Evolutionary conservation across 2,329 filamentous ascomycete species (phyloP).

Genomic region (Fusarium sp.): DNA sequence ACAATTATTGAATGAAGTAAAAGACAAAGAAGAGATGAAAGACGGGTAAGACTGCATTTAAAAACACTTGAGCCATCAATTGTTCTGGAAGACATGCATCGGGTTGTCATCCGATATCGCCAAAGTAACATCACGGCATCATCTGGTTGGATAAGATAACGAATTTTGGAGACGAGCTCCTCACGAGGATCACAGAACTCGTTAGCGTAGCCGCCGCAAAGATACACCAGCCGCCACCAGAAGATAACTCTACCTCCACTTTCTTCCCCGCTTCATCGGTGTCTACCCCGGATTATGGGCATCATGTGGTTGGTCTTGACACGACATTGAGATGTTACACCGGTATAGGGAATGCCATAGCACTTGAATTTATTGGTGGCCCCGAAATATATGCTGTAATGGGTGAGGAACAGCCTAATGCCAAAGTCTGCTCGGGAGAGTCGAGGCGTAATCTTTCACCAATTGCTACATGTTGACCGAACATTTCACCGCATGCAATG

Average conservation of each 20-base stretch:
- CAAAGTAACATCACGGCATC: not conserved
- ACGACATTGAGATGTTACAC: not conserved
- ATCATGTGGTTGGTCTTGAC: not conserved
- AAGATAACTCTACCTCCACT: not conserved
- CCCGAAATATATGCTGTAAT: not conserved
- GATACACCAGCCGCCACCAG: not conserved
- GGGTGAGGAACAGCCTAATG: rapidly evolving
- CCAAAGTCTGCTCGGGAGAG: not conserved
- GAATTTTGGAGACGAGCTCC: not conserved
- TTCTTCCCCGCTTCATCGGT: constrained; percentile 11
- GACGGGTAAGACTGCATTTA: not conserved
- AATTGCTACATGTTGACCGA: not conserved
- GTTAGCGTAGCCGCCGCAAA: constrained; percentile 24
- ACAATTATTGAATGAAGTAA: rapidly evolving
- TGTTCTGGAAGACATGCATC: not conserved
- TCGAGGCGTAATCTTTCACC: not conserved
- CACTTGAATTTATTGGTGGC: not conserved
- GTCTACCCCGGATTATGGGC: constrained; percentile 6
- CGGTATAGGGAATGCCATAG: rapidly evolving
- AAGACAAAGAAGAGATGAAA: rapidly evolving
- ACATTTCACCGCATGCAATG: not conserved
- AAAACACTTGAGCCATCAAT: not conserved
- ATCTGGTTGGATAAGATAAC: constrained; percentile 1
- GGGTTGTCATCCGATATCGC: constrained; percentile 13
- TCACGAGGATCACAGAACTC: constrained; percentile 4